Evolutionary conservation across 768 basidiomycete species (phyloP), one percentile per base, ranked within the genome.

Genomic region (Lactarius hatsudake): DNA sequence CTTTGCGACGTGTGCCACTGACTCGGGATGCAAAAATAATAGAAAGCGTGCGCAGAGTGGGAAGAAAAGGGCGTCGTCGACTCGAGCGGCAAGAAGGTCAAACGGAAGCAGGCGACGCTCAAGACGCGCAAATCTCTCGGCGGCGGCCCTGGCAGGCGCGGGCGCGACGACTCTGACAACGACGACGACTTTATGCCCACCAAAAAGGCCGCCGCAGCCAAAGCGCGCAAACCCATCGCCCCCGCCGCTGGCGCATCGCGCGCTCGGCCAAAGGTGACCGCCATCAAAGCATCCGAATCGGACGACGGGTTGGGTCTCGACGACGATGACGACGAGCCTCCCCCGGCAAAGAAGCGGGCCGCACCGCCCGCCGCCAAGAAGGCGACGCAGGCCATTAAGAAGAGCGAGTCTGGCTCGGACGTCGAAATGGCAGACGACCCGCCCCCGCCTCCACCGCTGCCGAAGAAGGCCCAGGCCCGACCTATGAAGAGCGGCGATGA

Each of bases 141-240:
- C 23, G 51, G 51, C 13, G 51, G 23, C 2, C 72, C 72, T 65
- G 74, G 76, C 45, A 80, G 78, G 73, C 81, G 78, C 71, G 77
- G 75, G 23, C 51, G 51, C 42, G 78, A 74, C 45, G 74, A 73
- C 67, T 79, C 78, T 2, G 79, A 79, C 64, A 80, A 78, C 5
- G 85, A 85, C 28, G 85, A 86, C 63, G 85, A 86, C 65, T 87
- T 84, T 75, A 82, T 80, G 69, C 85, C 85, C 2, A 76, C 74
- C 8, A 66, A 65, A 61, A 84, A 84, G 69, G 81, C 81, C 5
- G 77, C 76, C 1, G 79, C 78, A 2, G 61, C 65, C 54, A 83
- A 78, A 77, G 54, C 73, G 23, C 71, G 69, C 69, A 76, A 71
- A 69, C 72, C 58, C 51, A 74, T 75, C 62, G 69, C 72, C 4